Evolutionary conservation across 176 grass and related monocot species (phyloP), one percentile per base, ranked within the genome.

Genomic region (Calamus simplicifolius): DNA sequence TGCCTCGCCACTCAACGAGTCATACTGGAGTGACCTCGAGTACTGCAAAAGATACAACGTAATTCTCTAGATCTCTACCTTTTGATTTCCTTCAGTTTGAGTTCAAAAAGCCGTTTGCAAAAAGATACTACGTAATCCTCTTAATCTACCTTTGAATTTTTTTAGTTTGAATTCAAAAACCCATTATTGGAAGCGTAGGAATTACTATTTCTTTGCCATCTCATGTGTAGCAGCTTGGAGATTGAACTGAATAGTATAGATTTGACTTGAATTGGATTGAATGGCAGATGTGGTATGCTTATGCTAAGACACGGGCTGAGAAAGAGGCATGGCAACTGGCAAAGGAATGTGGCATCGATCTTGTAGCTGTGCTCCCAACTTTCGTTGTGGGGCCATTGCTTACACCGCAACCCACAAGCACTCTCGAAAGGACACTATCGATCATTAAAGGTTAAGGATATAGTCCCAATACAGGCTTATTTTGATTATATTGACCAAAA

Each of bases 221-320:
- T 13, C 8, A 12, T 43, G 35, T 43, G 35, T 43, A 43, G 35
- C 35, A 43, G 12, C 10, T 43, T 43, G 35, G 35, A 43, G 35
- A 43, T 43, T 12, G 35, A 43, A 2, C 35, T 12, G 35, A 7
- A 43, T 43, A 2, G 8, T 43, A 43, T 43, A 43, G 35, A 43
- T 43, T 43, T 43, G 35, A 43, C 13, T 43, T 13, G 35, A 2
- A 43, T 12, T 43, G 35, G 5, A 3, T 28, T 15, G 23, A 29
- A 60, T 16, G n/a, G 50, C 75, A 88, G 85, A 66, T 95, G 8
- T 95, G 89, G 89, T 95, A 95, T 65, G 89, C 85, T 1, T 95
- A 95, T 35, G 81, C 89, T 0, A 95, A 95, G 79, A 89, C 85
- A 54, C 38, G 82, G 81, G 89, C 89, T 31, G 89, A 95, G 78